phyloP scores from a whole-genome alignment of 257 asterid genomes.

The Ballota nigra region DNA sequence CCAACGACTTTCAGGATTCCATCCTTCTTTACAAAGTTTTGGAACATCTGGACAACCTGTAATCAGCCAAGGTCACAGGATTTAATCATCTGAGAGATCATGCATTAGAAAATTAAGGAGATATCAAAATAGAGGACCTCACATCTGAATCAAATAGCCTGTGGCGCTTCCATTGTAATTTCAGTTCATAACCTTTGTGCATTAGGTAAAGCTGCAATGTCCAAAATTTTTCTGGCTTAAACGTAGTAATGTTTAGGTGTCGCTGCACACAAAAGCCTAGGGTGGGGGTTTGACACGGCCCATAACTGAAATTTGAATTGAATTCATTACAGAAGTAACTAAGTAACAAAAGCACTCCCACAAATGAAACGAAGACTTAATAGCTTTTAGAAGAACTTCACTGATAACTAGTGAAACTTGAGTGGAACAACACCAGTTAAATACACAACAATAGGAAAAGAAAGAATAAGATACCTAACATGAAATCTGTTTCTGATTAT shows the following conservation, averaged over 20 bases:
- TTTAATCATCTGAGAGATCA: slow-evolving; percentile 18
- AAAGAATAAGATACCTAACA: background rate
- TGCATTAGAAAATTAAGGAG: background rate
- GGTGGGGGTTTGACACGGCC: slow-evolving; percentile 96
- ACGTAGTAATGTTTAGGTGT: slow-evolving; percentile 71
- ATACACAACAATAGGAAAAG: slow-evolving; percentile 2
- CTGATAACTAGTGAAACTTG: background rate
- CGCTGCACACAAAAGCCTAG: slow-evolving; percentile 92
- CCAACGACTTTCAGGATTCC: slow-evolving; percentile 55
- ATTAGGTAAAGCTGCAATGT: slow-evolving; percentile 66
- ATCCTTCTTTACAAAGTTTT: slow-evolving; percentile 53
- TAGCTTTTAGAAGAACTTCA: background rate
- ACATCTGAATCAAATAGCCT: slow-evolving; percentile 81
- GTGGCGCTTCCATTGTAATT: slow-evolving; percentile 79
- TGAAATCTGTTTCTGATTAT: background rate
- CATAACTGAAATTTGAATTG: slow-evolving; percentile 60
- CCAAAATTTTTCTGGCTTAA: slow-evolving; percentile 88
- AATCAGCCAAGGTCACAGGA: slow-evolving; percentile 21
- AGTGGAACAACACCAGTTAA: slow-evolving; percentile 11
- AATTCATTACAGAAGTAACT: slow-evolving; percentile 20
- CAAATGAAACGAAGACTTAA: background rate
- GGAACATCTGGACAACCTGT: slow-evolving; percentile 74
- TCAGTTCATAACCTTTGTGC: slow-evolving; percentile 78
- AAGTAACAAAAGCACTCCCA: background rate
- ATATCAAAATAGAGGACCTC: slow-evolving; percentile 32